A percentile compares a stretch with the other conserved stretches of the same genome.
Evolutionary conservation across 2,329 filamentous ascomycete genomes (phyloP).

Genomic region (Sporothrix dimorphospora): DNA sequence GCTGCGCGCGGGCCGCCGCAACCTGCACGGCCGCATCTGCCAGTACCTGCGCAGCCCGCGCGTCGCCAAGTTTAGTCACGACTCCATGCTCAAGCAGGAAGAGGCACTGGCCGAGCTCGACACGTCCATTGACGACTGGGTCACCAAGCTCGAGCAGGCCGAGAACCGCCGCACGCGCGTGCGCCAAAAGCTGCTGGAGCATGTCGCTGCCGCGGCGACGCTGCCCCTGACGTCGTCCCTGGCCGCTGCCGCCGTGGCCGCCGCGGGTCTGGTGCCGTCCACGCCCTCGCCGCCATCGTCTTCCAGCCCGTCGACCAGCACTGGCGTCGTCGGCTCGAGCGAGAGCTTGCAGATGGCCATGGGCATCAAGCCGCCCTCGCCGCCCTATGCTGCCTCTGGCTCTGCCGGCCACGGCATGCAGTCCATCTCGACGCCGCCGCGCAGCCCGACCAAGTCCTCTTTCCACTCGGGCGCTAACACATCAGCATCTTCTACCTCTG

Average conservation of each 20-base stretch:
- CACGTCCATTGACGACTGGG: conserved; percentile 78
- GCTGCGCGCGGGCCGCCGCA: conserved; percentile 73
- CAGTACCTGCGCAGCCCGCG: conserved; percentile 74
- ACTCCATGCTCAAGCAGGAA: conserved; percentile 77
- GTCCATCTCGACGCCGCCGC: conserved; percentile 59
- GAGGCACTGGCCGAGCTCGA: conserved; percentile 78
- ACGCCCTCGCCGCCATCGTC: conserved; percentile 14
- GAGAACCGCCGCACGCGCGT: conserved; percentile 77
- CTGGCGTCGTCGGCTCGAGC: conserved; percentile 41
- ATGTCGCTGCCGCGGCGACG: conserved; percentile 72
- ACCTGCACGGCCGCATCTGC: conserved; percentile 76
- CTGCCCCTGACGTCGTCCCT: conserved; percentile 41
- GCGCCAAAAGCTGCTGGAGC: conserved; percentile 78
- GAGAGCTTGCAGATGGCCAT: conserved; percentile 50
- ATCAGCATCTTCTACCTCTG: neutral
- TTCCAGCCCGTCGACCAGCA: conserved; percentile 16
- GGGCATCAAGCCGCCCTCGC: conserved; percentile 43
- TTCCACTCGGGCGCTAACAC: conserved; percentile 33
- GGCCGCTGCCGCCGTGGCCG: conserved; percentile 17
- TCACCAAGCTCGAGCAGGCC: conserved; percentile 75
- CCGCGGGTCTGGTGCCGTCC: conserved; percentile 40
- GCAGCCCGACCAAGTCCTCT: conserved; percentile 57
- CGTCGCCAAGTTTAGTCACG: conserved; percentile 70
- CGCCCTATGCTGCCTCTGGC: conserved; percentile 22
- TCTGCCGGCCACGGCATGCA: conserved; percentile 34